phyloP scores from a whole-genome alignment of 2,329 filamentous ascomycete species.

The Hymenoscyphus repandus region DNA sequence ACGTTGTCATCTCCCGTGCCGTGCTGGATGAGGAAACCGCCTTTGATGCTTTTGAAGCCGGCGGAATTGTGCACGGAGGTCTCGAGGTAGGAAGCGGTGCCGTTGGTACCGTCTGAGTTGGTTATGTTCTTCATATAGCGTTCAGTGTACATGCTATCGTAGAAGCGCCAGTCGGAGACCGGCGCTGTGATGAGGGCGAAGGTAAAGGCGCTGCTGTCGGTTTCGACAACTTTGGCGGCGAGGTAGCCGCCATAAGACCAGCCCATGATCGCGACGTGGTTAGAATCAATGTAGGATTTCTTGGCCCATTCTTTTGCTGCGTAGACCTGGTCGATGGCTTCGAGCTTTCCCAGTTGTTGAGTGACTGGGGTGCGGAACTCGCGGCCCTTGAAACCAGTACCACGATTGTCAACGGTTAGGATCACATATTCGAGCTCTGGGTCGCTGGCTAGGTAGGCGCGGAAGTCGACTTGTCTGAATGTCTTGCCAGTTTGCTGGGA shows the following conservation, averaged over 20 bases:
- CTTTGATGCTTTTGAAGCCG: conserved; percentile 58
- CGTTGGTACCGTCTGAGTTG: conserved; percentile 31
- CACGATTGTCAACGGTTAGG: conserved; percentile 64
- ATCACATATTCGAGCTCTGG: conserved; percentile 63
- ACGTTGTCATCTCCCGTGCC: conserved; percentile 68
- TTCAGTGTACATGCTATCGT: conserved; percentile 68
- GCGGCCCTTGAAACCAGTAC: conserved; percentile 60
- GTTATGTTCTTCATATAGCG: conserved; percentile 63
- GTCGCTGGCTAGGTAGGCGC: conserved; percentile 60
- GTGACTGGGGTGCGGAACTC: conserved; percentile 55
- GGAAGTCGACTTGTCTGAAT: conserved; percentile 52
- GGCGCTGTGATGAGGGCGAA: conserved; percentile 60
- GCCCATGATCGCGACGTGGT: conserved; percentile 62
- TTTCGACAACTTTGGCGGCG: conserved; percentile 60
- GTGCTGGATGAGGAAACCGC: conserved; percentile 58
- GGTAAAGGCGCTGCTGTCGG: conserved; percentile 54
- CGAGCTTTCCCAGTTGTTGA: conserved; percentile 55
- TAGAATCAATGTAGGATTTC: conserved; percentile 49
- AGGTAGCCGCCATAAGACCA: conserved; percentile 67
- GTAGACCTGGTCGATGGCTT: conserved; percentile 63
- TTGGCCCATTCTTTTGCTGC: conserved; percentile 51
- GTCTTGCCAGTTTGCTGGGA: conserved; percentile 55
- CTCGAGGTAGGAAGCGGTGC: conserved; percentile 54
- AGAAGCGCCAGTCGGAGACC: conserved; percentile 65
- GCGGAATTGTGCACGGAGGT: conserved; percentile 52